Percentiles rank a stretch among this genome's conserved stretches.
phyloP scores from a whole-genome alignment of 2,329 filamentous ascomycete species.

The Diaporthe citrichinensis region DNA sequence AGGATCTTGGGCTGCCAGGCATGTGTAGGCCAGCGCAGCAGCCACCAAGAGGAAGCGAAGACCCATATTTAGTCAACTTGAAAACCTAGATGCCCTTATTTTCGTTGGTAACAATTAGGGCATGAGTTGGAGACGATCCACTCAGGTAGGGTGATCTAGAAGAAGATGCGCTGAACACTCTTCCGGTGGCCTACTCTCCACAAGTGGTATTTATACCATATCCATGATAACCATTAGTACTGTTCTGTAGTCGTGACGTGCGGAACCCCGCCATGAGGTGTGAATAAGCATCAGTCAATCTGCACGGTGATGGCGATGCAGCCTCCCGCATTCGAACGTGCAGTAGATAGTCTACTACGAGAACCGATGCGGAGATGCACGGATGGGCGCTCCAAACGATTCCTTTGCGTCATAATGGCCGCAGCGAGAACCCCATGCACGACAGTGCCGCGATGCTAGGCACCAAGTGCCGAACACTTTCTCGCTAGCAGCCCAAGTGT shows the following conservation, averaged over 20 bases:
- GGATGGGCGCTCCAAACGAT: too few relatives aligned
- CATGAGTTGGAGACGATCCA: neutral
- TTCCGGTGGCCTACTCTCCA: neutral
- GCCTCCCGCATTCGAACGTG: neutral
- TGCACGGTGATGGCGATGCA: conserved; percentile 8
- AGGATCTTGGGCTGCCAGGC: conserved; percentile 28
- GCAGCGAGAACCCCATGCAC: neutral
- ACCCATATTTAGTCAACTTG: conserved; percentile 5
- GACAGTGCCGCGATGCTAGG: neutral
- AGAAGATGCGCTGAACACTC: neutral
- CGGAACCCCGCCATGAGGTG: conserved; percentile 17
- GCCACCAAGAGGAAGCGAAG: neutral
- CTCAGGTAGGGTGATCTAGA: too few relatives aligned
- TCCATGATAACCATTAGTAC: neutral
- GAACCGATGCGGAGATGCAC: neutral
- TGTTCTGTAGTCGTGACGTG: conserved; percentile 9
- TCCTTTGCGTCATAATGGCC: neutral
- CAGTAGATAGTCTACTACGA: neutral
- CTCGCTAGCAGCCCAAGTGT: neutral
- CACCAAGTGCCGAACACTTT: neutral
- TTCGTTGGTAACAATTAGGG: neutral
- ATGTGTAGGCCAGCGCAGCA: neutral
- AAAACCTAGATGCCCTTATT: neutral
- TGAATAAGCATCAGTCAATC: conserved; percentile 19
- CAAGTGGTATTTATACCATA: neutral